phyloP scores from a whole-genome alignment of 2,329 filamentous ascomycete genomes.

The Hypoxylon sp. region DNA sequence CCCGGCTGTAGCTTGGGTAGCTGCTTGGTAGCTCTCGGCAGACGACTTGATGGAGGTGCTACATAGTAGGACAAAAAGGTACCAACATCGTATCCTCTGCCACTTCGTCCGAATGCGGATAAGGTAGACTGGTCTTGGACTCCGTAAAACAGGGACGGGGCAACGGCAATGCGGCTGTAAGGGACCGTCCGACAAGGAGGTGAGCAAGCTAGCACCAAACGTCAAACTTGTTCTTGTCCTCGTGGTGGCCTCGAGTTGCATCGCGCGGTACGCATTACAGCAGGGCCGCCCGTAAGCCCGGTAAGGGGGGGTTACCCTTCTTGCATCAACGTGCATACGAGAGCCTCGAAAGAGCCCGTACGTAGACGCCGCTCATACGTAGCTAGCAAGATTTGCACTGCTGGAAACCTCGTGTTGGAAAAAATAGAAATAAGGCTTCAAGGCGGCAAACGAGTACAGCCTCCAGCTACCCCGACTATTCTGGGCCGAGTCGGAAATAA shows the following conservation, averaged over 20 bases:
- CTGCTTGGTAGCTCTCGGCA: not conserved
- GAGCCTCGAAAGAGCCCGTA: conserved; percentile 26
- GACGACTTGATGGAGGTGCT: conserved; percentile 16
- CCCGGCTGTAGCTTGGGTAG: not conserved
- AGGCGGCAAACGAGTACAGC: not conserved
- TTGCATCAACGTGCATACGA: conserved; percentile 32
- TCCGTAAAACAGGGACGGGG: conserved; percentile 21
- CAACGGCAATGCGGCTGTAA: conserved; percentile 27
- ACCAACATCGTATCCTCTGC: too few relatives aligned
- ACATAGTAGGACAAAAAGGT: too few relatives aligned
- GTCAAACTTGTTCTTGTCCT: not conserved
- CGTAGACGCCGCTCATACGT: conserved; percentile 8
- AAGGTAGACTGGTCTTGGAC: conserved; percentile 12
- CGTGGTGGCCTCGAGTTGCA: conserved; percentile 3
- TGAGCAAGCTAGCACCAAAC: conserved; percentile 12
- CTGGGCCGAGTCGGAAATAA: not conserved
- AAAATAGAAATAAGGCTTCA: conserved; percentile 28
- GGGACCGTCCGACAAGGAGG: conserved; percentile 12
- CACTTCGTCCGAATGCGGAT: conserved; percentile 15
- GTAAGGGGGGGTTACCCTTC: conserved; percentile 23
- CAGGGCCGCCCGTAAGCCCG: conserved; percentile 17
- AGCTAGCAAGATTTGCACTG: conserved; percentile 23
- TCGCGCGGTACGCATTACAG: conserved; percentile 15
- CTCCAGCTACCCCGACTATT: conserved; percentile 7
- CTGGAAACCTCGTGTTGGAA: conserved; percentile 29